These are phyloP conservation scores for Ceratocystis smalleyi DNA, from an alignment of 2,329 filamentous ascomycete species.

Conservation along the genomic window DNA sequence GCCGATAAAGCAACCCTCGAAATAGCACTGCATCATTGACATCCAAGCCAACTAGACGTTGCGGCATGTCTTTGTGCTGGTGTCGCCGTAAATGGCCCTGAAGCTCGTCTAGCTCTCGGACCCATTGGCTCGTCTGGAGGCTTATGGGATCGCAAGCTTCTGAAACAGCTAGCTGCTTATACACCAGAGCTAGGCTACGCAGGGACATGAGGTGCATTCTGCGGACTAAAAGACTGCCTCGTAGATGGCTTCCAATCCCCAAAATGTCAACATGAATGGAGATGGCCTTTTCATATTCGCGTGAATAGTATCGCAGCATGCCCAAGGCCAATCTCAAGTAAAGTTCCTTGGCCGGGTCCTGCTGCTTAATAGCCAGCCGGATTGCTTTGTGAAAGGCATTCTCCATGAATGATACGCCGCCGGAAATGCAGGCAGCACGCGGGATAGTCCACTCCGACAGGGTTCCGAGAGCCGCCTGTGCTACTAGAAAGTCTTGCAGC, in stretches of 20 bases:
- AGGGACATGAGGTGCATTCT: slow-evolving; percentile 28
- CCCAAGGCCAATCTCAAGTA: slow-evolving; percentile 28
- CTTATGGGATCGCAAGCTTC: slow-evolving; percentile 20
- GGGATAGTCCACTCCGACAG: slow-evolving; percentile 28
- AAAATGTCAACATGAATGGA: slow-evolving; percentile 26
- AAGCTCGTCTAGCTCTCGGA: slow-evolving; percentile 25
- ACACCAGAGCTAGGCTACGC: slow-evolving; percentile 27
- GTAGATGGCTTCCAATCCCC: slow-evolving; percentile 26
- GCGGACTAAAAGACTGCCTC: slow-evolving; percentile 27
- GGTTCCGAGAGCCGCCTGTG: slow-evolving; percentile 23
- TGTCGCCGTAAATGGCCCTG: slow-evolving; percentile 26
- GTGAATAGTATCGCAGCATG: slow-evolving; percentile 24
- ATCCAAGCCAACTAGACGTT: slow-evolving; percentile 28
- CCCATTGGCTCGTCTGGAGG: slow-evolving; percentile 23
- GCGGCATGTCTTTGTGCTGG: slow-evolving; percentile 27
- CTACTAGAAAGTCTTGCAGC: slow-evolving; percentile 26
- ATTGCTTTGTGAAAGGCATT: slow-evolving; percentile 24
- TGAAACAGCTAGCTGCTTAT: slow-evolving; percentile 23
- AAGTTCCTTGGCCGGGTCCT: slow-evolving; percentile 26
- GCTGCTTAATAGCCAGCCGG: slow-evolving; percentile 23
- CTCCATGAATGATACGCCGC: slow-evolving; percentile 22
- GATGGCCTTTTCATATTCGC: slow-evolving; percentile 25
- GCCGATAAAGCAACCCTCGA: slow-evolving; percentile 26
- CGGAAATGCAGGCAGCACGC: slow-evolving; percentile 26
- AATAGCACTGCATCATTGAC: slow-evolving; percentile 30